Percentiles rank a stretch among this genome's conserved stretches.
These are phyloP conservation scores for Imleria badia DNA, from an alignment of 768 basidiomycete species.

Conservation along the genomic window DNA sequence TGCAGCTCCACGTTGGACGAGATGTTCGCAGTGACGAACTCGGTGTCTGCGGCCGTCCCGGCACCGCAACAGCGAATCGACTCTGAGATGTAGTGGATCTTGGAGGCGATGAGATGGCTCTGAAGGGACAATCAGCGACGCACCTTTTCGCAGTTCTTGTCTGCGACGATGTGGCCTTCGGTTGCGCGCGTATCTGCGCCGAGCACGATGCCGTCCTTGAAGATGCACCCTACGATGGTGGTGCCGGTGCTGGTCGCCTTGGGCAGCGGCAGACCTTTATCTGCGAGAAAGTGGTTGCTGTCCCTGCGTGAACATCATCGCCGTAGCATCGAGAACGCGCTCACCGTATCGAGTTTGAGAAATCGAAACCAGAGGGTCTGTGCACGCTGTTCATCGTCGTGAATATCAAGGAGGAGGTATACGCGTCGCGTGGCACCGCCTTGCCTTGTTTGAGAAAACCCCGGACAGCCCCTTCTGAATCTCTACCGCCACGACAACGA, in stretches of 20 bases:
- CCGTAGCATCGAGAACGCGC: conserved; percentile 6
- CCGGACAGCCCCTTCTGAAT: conserved; percentile 7
- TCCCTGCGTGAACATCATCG: background rate
- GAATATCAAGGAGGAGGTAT: conserved; percentile 7
- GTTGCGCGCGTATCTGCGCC: conserved; percentile 98
- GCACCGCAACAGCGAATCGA: conserved; percentile 97
- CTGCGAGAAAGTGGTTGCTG: conserved; percentile 72
- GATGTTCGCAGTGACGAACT: conserved; percentile 92
- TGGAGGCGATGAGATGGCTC: background rate
- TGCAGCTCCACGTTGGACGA: conserved; percentile 96
- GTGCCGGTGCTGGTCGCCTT: conserved; percentile 93
- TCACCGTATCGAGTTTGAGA: conserved; percentile 73
- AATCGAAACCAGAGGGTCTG: conserved; percentile 67
- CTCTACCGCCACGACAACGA: background rate
- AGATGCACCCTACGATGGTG: conserved; percentile 96
- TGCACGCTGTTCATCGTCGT: conserved; percentile 46
- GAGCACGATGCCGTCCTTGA: conserved; percentile 88
- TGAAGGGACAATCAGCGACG: conserved; percentile 5
- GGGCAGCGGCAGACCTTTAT: conserved; percentile 71
- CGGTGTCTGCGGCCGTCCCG: conserved; percentile 98
- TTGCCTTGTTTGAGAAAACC: conserved; percentile 1
- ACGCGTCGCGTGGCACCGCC: conserved; percentile 34
- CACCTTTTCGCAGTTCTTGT: conserved; percentile 99
- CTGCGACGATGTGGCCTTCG: conserved; percentile 90
- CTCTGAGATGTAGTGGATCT: conserved; percentile 98